phyloP scores from a whole-genome alignment of 129 eudicot genomes.

The sunflower (Helianthus annuus) region DNA sequence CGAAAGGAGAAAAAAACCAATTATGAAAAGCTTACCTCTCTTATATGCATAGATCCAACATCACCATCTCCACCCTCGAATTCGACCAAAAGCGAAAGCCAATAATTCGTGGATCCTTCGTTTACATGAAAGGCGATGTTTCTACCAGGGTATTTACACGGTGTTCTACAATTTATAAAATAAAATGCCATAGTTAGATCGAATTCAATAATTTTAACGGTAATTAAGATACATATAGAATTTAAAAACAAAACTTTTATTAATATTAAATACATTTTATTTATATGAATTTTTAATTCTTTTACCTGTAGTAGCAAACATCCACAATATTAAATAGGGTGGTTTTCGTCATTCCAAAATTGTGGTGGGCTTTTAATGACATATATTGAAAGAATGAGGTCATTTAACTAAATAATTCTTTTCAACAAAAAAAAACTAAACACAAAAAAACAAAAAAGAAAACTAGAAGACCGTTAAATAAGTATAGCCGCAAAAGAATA shows the following conservation, averaged over 20 bases:
- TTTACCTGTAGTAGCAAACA: background rate
- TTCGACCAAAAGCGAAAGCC: slow-evolving; percentile 90
- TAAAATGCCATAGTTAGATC: background rate
- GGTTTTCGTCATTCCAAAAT: slow-evolving; percentile 14
- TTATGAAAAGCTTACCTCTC: slow-evolving; percentile 51
- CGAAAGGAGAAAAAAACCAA: background rate
- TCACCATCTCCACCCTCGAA: slow-evolving; percentile 98
- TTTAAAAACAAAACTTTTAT: background rate
- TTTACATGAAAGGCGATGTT: slow-evolving; percentile 83
- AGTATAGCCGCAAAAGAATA: background rate
- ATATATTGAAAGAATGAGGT: background rate
- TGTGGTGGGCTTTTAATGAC: background rate
- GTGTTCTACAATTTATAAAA: slow-evolving; percentile 52
- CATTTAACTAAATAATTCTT: background rate
- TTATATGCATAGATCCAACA: slow-evolving; percentile 92
- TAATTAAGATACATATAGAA: background rate
- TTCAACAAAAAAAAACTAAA: background rate
- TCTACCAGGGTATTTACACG: slow-evolving; percentile 83
- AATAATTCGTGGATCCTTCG: slow-evolving; percentile 88
- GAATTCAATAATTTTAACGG: background rate
- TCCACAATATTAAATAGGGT: background rate
- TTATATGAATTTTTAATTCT: background rate
- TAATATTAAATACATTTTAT: background rate
- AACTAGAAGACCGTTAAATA: slow-evolving; percentile 32
- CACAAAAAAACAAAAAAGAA: slow-evolving; percentile 9